phyloP scores from a whole-genome alignment of 2,329 filamentous ascomycete genomes.

The Cercospora janseana region DNA sequence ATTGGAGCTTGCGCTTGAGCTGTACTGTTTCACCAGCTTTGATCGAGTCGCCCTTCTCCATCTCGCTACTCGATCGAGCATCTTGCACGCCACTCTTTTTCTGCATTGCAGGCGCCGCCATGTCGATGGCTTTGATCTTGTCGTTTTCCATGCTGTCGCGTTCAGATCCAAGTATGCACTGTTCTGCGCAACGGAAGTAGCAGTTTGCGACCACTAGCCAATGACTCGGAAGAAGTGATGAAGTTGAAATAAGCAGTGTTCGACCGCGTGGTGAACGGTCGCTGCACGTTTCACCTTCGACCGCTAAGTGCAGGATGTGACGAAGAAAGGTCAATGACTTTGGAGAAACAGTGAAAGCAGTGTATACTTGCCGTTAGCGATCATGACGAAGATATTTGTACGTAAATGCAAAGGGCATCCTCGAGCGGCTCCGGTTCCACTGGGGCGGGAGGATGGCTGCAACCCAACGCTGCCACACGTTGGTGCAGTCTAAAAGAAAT shows the following conservation, averaged over 20 bases:
- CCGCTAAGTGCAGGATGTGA: constrained; percentile 12
- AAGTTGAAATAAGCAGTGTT: constrained; percentile 10
- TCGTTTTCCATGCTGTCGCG: constrained; percentile 9
- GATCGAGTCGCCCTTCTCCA: constrained; percentile 23
- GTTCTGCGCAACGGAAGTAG: not conserved
- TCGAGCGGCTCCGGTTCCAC: constrained; percentile 3
- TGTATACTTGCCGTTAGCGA: constrained; percentile 18
- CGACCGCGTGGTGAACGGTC: constrained; percentile 7
- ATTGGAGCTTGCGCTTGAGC: constrained; percentile 38
- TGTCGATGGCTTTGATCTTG: constrained; percentile 19
- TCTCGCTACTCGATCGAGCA: constrained; percentile 17
- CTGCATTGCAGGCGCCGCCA: constrained; percentile 5
- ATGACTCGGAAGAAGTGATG: constrained; percentile 1
- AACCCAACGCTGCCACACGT: constrained; percentile 17
- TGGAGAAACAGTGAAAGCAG: constrained; percentile 2
- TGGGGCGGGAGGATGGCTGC: constrained; percentile 6
- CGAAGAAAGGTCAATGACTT: constrained; percentile 1
- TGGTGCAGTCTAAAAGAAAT: constrained; percentile 17
- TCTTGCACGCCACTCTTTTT: constrained; percentile 16
- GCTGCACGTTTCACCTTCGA: constrained; percentile 3
- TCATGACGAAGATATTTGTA: constrained; percentile 7
- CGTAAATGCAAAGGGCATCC: constrained; percentile 5
- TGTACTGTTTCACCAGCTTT: constrained; percentile 34
- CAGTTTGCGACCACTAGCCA: not conserved
- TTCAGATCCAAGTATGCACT: not conserved